Conservation (phyloP, 176 grass and related monocot genomes). For the Zea mays region DNA sequence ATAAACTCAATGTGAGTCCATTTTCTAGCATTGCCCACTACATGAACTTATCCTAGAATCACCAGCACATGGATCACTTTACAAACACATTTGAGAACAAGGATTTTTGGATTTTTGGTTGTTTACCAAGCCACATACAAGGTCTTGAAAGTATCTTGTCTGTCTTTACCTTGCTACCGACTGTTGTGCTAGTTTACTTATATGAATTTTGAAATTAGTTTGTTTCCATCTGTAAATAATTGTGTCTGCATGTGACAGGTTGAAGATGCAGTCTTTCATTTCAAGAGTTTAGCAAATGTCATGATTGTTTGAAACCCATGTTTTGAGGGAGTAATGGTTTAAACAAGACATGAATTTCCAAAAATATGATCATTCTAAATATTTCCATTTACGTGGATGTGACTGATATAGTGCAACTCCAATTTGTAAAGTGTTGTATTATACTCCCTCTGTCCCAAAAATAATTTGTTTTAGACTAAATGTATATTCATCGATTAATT, state of each 20-base stretch:
- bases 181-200: not conserved
- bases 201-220: not conserved
- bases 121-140: not conserved
- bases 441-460: not conserved
- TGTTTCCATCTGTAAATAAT: not conserved
- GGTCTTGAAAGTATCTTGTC: constrained; percentile 13
- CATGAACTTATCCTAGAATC: not conserved
- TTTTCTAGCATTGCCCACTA: not conserved
- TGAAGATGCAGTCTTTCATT: constrained; percentile 21
- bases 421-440: not conserved
- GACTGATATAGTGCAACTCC: not conserved
- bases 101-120: not conserved
- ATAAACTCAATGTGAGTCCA: not conserved
- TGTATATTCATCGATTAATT: too few species aligned
- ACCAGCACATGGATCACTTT: not conserved
- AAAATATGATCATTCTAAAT: not conserved
- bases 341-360: not conserved
- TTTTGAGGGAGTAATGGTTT: constrained; percentile 48
- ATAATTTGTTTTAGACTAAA: too few species aligned
- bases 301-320: constrained; percentile 60
- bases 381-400: not conserved
- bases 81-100: not conserved
- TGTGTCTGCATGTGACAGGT: constrained; percentile 14
- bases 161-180: not conserved
- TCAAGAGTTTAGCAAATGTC: constrained; percentile 58